Evolutionary conservation across 192 early-diverging fungal genomes (phyloP).

Genomic region (Coemansia biformis): DNA sequence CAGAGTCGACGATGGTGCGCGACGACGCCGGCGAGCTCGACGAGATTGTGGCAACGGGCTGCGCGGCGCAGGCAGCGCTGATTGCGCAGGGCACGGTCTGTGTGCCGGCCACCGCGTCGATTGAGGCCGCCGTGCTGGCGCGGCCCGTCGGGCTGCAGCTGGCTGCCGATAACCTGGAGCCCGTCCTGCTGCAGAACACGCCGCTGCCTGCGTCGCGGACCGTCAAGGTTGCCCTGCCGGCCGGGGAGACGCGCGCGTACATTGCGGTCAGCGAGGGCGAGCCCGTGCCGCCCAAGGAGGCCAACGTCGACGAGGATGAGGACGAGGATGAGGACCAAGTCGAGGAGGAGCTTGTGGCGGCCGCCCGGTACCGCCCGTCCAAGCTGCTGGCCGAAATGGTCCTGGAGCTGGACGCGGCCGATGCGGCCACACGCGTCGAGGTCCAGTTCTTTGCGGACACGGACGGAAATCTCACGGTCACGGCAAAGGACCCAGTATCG

Average conservation of each 20-base stretch:
- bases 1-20: conserved; percentile 57
- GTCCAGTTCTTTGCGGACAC: conserved; percentile 44
- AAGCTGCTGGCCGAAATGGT: conserved; percentile 49
- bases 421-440: conserved; percentile 28
- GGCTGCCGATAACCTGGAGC: conserved; percentile 65
- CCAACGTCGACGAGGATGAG: conserved; percentile 53
- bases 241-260: conserved; percentile 60
- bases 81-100: conserved; percentile 51
- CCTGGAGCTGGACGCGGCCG: conserved; percentile 31
- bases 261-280: conserved; percentile 85
- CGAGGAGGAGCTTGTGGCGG: conserved; percentile 14
- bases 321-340: conserved; percentile 54
- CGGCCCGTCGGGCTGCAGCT: conserved; percentile 75
- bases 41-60: conserved; percentile 87
- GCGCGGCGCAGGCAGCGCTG: conserved; percentile 83
- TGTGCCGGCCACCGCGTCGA: neutral
- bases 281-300: conserved; percentile 43
- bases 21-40: conserved; percentile 84
- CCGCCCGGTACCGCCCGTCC: conserved; percentile 31
- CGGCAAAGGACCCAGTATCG: conserved; percentile 41
- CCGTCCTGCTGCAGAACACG: conserved; percentile 76
- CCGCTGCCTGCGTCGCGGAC: conserved; percentile 79
- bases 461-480: conserved; percentile 43
- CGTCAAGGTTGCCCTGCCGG: conserved; percentile 64
- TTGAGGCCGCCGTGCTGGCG: conserved; percentile 33